Base-by-base conservation (phyloP, 164 flowering plant species). In the Kalanchoe fedtschenkoi region DNA sequence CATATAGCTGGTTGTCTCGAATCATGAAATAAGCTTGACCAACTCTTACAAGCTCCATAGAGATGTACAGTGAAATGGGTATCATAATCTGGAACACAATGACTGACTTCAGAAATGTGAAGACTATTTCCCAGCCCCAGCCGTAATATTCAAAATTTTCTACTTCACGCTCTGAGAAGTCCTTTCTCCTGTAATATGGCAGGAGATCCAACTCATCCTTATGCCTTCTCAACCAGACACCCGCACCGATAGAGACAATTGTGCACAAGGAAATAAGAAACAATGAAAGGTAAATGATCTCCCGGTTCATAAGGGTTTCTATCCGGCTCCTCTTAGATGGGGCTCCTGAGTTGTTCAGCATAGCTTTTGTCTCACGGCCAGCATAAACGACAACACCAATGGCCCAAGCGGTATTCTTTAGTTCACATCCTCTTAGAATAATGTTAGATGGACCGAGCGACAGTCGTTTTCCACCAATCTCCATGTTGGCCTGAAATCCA, bases 21-120 rank as follows among this genome's bases (percentile, higher is more conserved):
- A 85, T 84, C 99, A 95, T 95, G 77, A 95, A 95, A 69, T 80
- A 95, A 46, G 99, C 95, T 78, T 95, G 99, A 58, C 96, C 97
- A 61, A 87, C 76, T 43, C 99, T 95, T 51, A 91, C 97, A 73
- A 91, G 85, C 76, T 95, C 99, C 99, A 95, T 88, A 15, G 99
- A 95, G 67, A 95, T 95, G 81, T 95, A 95, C 66, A 95, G 75
- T 3, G 99, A 84, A 69, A 95, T 95, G 34, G 99, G 99, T 64
- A 95, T 95, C 96, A 95, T 87, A 58, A 95, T 73, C 74, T 95
- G 99, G 83, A 85, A 95, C 37, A 95, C 99, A 30, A 95, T 95
- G 19, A 95, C 90, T 1, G 89, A 77, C 95, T 83, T 91, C 68
- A 95, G 89, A 66, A 95, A 95, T 14, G 88, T 74, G 65, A 91